These are phyloP conservation scores for Benincasa hispida DNA, from an alignment of 306 rosid species.

Conservation along the genomic window DNA sequence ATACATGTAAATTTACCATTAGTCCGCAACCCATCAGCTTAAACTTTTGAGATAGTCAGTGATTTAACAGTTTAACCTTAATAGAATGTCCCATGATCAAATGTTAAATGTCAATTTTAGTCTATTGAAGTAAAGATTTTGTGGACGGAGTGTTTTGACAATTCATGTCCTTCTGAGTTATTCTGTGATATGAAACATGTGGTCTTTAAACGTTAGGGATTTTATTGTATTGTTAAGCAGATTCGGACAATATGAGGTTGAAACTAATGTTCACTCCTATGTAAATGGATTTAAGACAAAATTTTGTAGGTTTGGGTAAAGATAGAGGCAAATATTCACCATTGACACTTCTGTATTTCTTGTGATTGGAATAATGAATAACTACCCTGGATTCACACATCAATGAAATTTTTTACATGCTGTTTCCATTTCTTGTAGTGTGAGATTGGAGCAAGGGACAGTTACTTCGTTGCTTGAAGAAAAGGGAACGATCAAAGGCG, in stretches of 20 bases:
- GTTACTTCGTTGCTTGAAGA: constrained; percentile 85
- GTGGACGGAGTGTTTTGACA: neutral
- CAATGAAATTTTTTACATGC: neutral
- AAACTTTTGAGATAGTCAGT: no score
- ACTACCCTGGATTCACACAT: neutral
- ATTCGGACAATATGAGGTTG: neutral
- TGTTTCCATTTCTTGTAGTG: constrained; percentile 27
- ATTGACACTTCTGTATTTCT: neutral
- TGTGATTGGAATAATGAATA: neutral
- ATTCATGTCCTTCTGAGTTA: neutral
- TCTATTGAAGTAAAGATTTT: neutral
- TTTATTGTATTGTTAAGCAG: neutral
- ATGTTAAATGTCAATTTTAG: neutral
- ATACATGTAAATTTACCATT: no score
- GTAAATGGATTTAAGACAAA: neutral
- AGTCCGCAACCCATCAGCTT: no score
- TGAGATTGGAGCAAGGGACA: constrained; percentile 71
- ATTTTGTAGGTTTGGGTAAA: neutral
- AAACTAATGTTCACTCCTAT: neutral
- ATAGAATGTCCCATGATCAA: no score
- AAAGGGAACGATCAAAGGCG: constrained; percentile 70
- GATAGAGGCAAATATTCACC: neutral
- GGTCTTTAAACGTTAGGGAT: neutral
- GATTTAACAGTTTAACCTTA: neutral
- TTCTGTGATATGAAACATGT: neutral